Percentiles rank a stretch among this genome's conserved stretches.
phyloP scores from a whole-genome alignment of 345 rosid genomes.

The Pelargonium nanum region DNA sequence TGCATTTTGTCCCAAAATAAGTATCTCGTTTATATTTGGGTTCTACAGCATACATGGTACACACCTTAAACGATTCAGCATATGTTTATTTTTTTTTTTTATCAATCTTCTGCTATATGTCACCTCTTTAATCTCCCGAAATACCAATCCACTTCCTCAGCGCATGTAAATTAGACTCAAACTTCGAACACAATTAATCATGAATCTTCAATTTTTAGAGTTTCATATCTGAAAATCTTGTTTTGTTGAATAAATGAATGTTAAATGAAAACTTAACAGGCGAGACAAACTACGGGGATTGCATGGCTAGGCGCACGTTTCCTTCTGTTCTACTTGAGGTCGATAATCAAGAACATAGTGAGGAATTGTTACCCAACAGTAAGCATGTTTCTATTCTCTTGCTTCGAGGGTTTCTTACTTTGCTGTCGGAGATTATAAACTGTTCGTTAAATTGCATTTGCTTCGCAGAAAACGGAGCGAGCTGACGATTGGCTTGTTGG shows the following conservation, averaged over 20 bases:
- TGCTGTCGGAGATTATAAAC: background rate
- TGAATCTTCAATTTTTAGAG: background rate
- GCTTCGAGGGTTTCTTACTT: background rate
- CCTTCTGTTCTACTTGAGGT: slow-evolving; percentile 50
- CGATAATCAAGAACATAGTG: slow-evolving; percentile 41
- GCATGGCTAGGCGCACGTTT: slow-evolving; percentile 57
- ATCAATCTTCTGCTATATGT: too few relatives aligned
- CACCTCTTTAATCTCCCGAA: too few relatives aligned
- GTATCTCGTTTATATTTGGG: too few relatives aligned
- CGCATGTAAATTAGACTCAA: too few relatives aligned
- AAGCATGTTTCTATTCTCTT: slow-evolving; percentile 15
- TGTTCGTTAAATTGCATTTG: slow-evolving; percentile 7
- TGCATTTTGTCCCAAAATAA: too few relatives aligned
- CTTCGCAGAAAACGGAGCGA: slow-evolving; percentile 53
- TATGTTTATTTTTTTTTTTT: too few relatives aligned
- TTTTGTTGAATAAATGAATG: background rate
- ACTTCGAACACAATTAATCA: too few relatives aligned
- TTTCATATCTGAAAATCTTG: background rate
- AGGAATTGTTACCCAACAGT: slow-evolving; percentile 75
- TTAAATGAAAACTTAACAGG: slow-evolving; percentile 27
- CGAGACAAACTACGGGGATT: slow-evolving; percentile 46
- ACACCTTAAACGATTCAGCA: too few relatives aligned
- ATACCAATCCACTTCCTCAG: too few relatives aligned
- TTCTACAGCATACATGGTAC: too few relatives aligned
- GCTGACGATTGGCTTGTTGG: slow-evolving; percentile 63